Percentiles rank a stretch among this genome's conserved stretches.
Evolutionary conservation across 305 asterid species (phyloP).

Genomic region (Nicotiana rustica): DNA sequence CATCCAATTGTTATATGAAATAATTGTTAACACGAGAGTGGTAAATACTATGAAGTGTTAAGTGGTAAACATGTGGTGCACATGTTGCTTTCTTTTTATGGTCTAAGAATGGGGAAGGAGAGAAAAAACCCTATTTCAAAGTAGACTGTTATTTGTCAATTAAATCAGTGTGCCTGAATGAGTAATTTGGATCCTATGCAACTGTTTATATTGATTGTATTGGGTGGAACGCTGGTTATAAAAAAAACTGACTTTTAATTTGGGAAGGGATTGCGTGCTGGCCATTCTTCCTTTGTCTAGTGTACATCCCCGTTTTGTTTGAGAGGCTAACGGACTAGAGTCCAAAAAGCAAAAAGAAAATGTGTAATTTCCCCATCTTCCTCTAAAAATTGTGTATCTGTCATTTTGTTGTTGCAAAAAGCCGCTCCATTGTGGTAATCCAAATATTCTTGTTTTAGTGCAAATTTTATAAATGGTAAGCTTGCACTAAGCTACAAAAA

Average conservation of each 20-base stretch:
- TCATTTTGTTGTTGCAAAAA: constrained; percentile 14
- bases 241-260: neutral
- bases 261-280: constrained; percentile 2
- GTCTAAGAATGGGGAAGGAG: neutral
- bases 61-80: neutral
- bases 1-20: constrained; percentile 9
- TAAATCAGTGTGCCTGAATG: neutral
- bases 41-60: neutral
- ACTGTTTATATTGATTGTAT: neutral
- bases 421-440: neutral
- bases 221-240: neutral
- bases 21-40: neutral
- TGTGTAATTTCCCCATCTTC: constrained; percentile 4
- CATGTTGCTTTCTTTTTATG: neutral
- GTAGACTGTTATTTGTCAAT: neutral
- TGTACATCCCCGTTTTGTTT: constrained; percentile 5
- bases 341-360: constrained; percentile 17
- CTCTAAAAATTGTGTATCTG: neutral
- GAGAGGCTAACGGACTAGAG: neutral
- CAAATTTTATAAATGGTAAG: constrained; percentile 19
- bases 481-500: neutral
- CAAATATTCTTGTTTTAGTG: neutral
- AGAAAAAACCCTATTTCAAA: neutral
- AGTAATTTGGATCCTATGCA: constrained; percentile 24
- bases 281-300: neutral